Evolutionary conservation across 495 filamentous ascomycete species (phyloP), one percentile per base, ranked within the genome.

Genomic region (Chaetomium fimeti): DNA sequence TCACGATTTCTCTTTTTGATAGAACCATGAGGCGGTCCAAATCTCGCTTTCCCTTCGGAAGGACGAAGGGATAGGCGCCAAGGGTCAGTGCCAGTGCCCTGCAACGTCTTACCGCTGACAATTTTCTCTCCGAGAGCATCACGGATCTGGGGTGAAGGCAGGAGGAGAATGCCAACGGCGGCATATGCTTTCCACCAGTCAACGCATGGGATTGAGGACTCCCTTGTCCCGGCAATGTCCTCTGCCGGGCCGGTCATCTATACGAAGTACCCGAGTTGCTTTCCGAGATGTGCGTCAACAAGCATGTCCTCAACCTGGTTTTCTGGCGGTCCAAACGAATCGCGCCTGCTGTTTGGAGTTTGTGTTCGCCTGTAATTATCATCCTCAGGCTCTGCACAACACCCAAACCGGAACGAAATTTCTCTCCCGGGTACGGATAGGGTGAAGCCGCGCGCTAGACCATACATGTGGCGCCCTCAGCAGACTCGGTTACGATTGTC

Each of bases 41-140:
- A 52, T 52, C 49, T 52, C 49, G 49, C 25, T 52, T 27, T 28
- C 25, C 49, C 9, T 52, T 11, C 49, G 49, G 49, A 52, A 28
- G 48, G 48, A 47, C 24, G 49, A 52, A 2, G 25, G 13, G 24
- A 28, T 28, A 12, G 9, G 49, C 49, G 49, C 49, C 13, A 52
- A 51, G 25, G 49, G 24, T 22, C 49, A 13, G 3, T 7, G 25
- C 49, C 16, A 16, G 40, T 32, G 51, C 51, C 51, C 13, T 16
- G 40, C 40, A 16, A 55, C 20, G 18, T 38, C 52, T 43, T n/a
- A 18, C 61, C 62, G 56, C 62, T 1, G 57, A 64, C 51, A 57
- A 62, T 54, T 62, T 61, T 64, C 40, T 49, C 57, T 68, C 66
- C 61, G 62, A 64, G 32, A 22, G 12, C 40, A 57, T 36, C 36